phyloP scores from a whole-genome alignment of 2,329 filamentous ascomycete genomes.

The Lasiodiplodia theobromae region DNA sequence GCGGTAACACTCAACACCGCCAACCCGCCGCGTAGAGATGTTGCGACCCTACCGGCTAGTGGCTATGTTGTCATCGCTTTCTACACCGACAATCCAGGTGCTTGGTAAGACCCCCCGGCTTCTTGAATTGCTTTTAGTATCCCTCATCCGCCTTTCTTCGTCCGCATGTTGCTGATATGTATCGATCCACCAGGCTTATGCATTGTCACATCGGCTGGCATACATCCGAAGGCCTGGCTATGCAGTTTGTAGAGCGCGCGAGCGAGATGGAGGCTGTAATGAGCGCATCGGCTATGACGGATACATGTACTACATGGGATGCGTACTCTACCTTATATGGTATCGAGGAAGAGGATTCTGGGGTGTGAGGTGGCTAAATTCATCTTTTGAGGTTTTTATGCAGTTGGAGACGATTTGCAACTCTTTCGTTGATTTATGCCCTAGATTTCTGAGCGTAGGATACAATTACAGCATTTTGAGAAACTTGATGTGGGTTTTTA shows the following conservation, averaged over 20 bases:
- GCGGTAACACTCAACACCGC: slow-evolving; percentile 36
- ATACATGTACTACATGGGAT: slow-evolving; percentile 38
- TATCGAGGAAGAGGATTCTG: slow-evolving; percentile 38
- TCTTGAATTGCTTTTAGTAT: not conserved
- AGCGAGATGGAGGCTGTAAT: slow-evolving; percentile 38
- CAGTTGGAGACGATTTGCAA: too few species aligned
- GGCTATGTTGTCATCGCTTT: slow-evolving; percentile 60
- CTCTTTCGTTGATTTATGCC: too few species aligned
- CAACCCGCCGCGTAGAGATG: slow-evolving; percentile 45
- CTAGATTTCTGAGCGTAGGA: too few species aligned
- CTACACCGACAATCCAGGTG: slow-evolving; percentile 60
- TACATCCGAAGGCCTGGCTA: slow-evolving; percentile 32
- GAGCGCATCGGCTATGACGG: slow-evolving; percentile 31
- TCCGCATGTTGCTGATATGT: not conserved
- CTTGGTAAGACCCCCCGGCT: slow-evolving; percentile 36
- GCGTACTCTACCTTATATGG: slow-evolving; percentile 32
- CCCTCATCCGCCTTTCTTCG: not conserved
- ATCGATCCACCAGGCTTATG: slow-evolving; percentile 34
- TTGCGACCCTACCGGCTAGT: slow-evolving; percentile 38
- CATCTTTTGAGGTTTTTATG: too few species aligned
- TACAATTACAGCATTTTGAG: too few species aligned
- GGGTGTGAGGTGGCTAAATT: slow-evolving; percentile 31
- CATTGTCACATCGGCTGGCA: slow-evolving; percentile 44
- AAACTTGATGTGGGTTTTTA: too few species aligned
- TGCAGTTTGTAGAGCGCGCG: slow-evolving; percentile 36